Percentiles rank a stretch among this genome's conserved stretches.
Evolutionary conservation across 495 filamentous ascomycete genomes (phyloP).

Genomic region (Friedmanniomyces endolithicus): DNA sequence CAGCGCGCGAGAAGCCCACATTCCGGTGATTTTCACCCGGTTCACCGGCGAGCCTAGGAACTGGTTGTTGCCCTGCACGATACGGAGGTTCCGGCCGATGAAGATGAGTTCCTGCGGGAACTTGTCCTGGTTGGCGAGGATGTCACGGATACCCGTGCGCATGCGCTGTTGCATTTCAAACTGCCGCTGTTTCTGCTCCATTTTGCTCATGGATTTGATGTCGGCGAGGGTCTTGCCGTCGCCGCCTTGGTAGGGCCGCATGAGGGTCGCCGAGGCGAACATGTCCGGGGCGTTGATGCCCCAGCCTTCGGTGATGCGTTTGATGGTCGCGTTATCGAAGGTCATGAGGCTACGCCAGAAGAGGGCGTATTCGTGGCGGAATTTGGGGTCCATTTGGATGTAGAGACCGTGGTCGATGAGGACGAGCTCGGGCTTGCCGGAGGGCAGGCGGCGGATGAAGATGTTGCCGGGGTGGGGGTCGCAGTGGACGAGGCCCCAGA

Average conservation of each 20-base stretch:
- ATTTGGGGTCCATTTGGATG: conserved; percentile 72
- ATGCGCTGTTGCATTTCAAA: conserved; percentile 79
- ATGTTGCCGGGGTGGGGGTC: conserved; percentile 97
- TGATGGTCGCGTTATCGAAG: conserved; percentile 76
- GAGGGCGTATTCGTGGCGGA: conserved; percentile 75
- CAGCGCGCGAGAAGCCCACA: conserved; percentile 72
- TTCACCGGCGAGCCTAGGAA: conserved; percentile 90
- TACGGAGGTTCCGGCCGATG: conserved; percentile 87
- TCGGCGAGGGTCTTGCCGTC: conserved; percentile 49
- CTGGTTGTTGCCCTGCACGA: conserved; percentile 73
- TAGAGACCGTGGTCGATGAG: conserved; percentile 96
- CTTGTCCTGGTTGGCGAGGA: conserved; percentile 78
- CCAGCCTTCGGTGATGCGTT: conserved; percentile 59
- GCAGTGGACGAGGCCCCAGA: conserved; percentile 87
- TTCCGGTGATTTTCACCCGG: conserved; percentile 83
- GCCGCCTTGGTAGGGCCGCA: conserved; percentile 83
- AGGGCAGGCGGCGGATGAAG: conserved; percentile 75
- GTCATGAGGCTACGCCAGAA: conserved; percentile 93
- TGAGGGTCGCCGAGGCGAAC: conserved; percentile 78
- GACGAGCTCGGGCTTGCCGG: conserved; percentile 73
- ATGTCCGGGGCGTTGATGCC: conserved; percentile 79
- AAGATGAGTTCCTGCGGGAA: conserved; percentile 92
- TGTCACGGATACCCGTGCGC: conserved; percentile 69
- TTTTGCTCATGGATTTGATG: conserved; percentile 36
- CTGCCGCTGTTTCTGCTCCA: conserved; percentile 48